Percentiles rank a stretch among this genome's conserved stretches.
phyloP scores from a whole-genome alignment of 2,329 filamentous ascomycete species.

The Penicillium digitatum region DNA sequence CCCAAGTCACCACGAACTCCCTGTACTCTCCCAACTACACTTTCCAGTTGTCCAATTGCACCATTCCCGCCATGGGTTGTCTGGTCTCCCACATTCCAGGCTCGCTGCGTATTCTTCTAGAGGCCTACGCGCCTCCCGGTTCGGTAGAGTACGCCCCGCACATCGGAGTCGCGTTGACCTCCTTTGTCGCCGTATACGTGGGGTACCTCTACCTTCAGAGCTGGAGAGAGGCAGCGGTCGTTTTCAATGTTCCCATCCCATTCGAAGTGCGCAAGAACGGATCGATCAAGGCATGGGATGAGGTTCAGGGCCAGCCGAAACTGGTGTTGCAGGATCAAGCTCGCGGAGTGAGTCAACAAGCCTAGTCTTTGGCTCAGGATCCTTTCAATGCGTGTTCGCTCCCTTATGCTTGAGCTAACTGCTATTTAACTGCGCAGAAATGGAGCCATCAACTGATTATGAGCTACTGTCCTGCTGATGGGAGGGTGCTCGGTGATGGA shows the following conservation, averaged over 20 bases:
- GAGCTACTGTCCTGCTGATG: constrained; percentile 72
- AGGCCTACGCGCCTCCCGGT: constrained; percentile 12
- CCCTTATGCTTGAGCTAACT: constrained; percentile 14
- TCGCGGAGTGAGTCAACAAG: constrained; percentile 33
- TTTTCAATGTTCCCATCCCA: constrained; percentile 39
- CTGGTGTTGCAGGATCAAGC: constrained; percentile 38
- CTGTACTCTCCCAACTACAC: constrained; percentile 35
- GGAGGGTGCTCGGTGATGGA: constrained; percentile 66
- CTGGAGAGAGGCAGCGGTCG: constrained; percentile 33
- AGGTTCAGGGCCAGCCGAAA: constrained; percentile 32
- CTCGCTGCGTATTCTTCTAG: constrained; percentile 18
- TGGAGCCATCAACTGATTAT: constrained; percentile 41
- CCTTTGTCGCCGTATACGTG: constrained; percentile 31
- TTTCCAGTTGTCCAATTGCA: constrained; percentile 16
- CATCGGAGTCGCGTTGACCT: constrained; percentile 27
- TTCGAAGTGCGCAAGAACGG: constrained; percentile 32
- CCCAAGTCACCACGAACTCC: constrained; percentile 23
- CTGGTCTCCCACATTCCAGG: constrained; percentile 23
- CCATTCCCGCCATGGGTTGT: constrained; percentile 24
- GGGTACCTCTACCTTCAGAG: constrained; percentile 31
- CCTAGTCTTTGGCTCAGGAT: not conserved
- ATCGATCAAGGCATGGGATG: constrained; percentile 35
- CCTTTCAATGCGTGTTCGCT: not conserved
- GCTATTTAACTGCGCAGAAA: constrained; percentile 27
- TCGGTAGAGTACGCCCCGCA: constrained; percentile 21